Percentiles rank a stretch among this genome's conserved stretches.
Evolutionary conservation across 2,329 filamentous ascomycete species (phyloP).

Genomic region (Chaetomium sp.): DNA sequence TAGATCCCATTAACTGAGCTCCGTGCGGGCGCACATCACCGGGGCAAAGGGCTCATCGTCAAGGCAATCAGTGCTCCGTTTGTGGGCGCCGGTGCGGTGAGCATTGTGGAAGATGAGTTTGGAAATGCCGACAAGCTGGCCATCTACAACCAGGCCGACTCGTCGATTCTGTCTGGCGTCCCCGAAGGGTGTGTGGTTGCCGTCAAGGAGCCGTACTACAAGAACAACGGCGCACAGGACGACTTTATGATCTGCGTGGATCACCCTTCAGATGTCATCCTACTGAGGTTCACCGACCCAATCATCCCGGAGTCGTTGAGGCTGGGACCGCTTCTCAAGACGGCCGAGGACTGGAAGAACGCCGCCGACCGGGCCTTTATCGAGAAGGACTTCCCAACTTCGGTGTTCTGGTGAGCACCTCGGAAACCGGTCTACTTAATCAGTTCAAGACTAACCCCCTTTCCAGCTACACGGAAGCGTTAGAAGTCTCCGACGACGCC

Average conservation of each 20-base stretch:
- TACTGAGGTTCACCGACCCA: conserved; percentile 38
- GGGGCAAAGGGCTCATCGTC: conserved; percentile 40
- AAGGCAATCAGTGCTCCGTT: conserved; percentile 39
- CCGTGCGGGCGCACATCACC: conserved; percentile 41
- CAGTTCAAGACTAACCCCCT: not conserved
- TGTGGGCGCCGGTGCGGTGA: conserved; percentile 41
- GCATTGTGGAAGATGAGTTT: conserved; percentile 42
- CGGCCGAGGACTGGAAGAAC: conserved; percentile 32
- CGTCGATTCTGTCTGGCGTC: conserved; percentile 40
- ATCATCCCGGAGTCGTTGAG: conserved; percentile 39
- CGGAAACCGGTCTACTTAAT: no score
- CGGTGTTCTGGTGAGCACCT: conserved; percentile 39
- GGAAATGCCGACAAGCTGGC: conserved; percentile 44
- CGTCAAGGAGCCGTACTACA: conserved; percentile 45
- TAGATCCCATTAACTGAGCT: conserved; percentile 40
- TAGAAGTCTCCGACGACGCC: conserved; percentile 35
- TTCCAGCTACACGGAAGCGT: conserved; percentile 41
- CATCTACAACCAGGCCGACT: conserved; percentile 44
- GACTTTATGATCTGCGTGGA: conserved; percentile 43
- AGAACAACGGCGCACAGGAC: conserved; percentile 36
- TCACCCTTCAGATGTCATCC: conserved; percentile 41
- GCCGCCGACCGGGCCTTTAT: conserved; percentile 38
- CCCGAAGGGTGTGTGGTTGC: conserved; percentile 40
- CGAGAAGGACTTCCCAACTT: conserved; percentile 40
- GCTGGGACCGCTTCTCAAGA: conserved; percentile 31